Percentiles rank a stretch among this genome's conserved stretches.
Evolutionary conservation across 805 yeast species (phyloP).

Genomic region (Zygoascus tannicola): DNA sequence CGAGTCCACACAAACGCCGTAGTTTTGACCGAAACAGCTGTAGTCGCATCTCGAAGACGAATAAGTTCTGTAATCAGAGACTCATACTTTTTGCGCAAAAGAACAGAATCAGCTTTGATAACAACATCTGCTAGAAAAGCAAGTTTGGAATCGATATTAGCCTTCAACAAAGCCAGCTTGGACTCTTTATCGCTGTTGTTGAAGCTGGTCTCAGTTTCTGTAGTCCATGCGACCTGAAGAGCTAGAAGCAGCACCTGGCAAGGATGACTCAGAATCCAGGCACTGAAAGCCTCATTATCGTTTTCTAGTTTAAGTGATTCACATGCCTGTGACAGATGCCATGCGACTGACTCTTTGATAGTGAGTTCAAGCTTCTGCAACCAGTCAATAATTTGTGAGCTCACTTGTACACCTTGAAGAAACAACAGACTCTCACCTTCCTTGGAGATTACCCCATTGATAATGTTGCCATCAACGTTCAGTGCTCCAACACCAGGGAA

Average conservation of each 20-base stretch:
- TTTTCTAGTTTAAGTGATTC: slow-evolving; percentile 13
- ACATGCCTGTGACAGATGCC: slow-evolving; percentile 27
- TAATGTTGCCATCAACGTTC: slow-evolving; percentile 28
- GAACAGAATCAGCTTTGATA: slow-evolving; percentile 19
- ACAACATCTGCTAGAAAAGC: slow-evolving; percentile 28
- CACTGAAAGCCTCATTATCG: slow-evolving; percentile 8
- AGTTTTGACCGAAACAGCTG: slow-evolving; percentile 13
- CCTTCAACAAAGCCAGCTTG: neutral
- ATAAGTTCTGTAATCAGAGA: slow-evolving; percentile 57
- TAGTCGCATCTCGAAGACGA: slow-evolving; percentile 44
- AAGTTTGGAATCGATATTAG: slow-evolving; percentile 5
- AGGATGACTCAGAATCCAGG: slow-evolving; percentile 38
- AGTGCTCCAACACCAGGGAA: slow-evolving; percentile 53
- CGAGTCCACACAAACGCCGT: slow-evolving; percentile 39
- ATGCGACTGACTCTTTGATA: slow-evolving; percentile 41
- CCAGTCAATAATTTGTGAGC: slow-evolving; percentile 51
- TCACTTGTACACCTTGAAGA: slow-evolving; percentile 35
- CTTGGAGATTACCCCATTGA: slow-evolving; percentile 46
- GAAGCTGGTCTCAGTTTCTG: slow-evolving; percentile 29
- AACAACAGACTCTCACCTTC: slow-evolving; percentile 50
- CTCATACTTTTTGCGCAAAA: slow-evolving; percentile 42
- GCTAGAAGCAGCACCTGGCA: slow-evolving; percentile 48
- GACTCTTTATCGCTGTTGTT: neutral
- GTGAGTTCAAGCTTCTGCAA: slow-evolving; percentile 47
- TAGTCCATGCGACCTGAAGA: slow-evolving; percentile 50